Evolutionary conservation across 441 rosid species (phyloP).

Genomic region (Bruguiera hainesii): DNA sequence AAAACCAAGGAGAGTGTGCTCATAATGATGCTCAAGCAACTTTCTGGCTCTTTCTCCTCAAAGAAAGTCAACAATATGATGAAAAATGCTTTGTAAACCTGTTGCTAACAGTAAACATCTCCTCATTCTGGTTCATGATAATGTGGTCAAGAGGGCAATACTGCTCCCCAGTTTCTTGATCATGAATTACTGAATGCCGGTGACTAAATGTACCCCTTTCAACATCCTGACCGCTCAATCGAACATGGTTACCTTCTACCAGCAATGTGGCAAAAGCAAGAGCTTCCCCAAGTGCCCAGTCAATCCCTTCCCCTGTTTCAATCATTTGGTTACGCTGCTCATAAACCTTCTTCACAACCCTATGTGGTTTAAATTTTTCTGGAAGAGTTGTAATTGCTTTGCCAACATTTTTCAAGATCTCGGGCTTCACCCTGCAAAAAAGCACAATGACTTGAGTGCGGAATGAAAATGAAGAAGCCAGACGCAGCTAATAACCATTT

Average conservation of each 20-base stretch:
- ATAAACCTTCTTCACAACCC: constrained; percentile 83
- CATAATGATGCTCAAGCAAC: not conserved
- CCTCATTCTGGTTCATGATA: constrained; percentile 75
- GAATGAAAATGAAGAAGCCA: not conserved
- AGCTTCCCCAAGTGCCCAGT: constrained; percentile 96
- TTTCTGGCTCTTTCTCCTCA: not conserved
- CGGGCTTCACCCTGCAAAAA: constrained; percentile 81
- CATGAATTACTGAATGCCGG: constrained; percentile 87
- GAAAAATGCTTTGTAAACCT: constrained; percentile 44
- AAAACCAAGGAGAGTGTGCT: not conserved
- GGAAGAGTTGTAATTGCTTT: constrained; percentile 80
- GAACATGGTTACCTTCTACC: constrained; percentile 95
- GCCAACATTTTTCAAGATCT: constrained; percentile 91
- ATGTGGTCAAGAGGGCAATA: constrained; percentile 94
- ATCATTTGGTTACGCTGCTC: constrained; percentile 88
- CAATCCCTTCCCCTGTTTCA: constrained; percentile 89
- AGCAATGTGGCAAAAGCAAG: constrained; percentile 91
- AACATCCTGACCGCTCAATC: constrained; percentile 98
- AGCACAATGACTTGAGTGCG: constrained; percentile 17
- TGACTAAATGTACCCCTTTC: constrained; percentile 99
- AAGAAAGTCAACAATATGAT: not conserved
- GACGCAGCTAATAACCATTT: not conserved
- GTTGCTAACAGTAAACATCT: constrained; percentile 99
- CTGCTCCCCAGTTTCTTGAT: constrained; percentile 85
- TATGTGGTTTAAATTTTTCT: constrained; percentile 81